A percentile compares a stretch with the other conserved stretches of the same genome.
Evolutionary conservation across 768 basidiomycete species (phyloP).

Genomic region (Fomitopsis serialis): DNA sequence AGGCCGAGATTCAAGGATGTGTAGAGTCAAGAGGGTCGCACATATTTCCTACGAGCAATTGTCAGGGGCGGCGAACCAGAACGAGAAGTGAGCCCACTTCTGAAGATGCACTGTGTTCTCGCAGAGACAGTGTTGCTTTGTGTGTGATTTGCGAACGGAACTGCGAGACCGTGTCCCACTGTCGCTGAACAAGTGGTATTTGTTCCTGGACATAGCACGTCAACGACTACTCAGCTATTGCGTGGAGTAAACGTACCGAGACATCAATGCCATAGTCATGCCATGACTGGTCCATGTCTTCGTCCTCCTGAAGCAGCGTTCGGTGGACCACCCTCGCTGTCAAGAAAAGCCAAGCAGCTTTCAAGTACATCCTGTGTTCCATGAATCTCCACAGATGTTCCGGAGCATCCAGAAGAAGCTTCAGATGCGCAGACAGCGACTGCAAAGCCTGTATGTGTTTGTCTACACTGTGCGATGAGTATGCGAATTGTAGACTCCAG

Average conservation of each 20-base stretch:
- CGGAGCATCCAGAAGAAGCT: constrained; percentile 86
- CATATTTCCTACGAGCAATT: constrained; percentile 52
- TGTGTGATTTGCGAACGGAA: constrained; percentile 88
- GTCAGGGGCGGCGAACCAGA: background rate
- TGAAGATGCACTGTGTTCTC: constrained; percentile 47
- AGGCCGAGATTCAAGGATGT: constrained; percentile 85
- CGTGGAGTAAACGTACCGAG: constrained; percentile 35
- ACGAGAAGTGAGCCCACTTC: constrained; percentile 36
- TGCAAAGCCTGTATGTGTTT: constrained; percentile 64
- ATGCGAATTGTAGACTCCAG: background rate
- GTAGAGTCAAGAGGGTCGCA: constrained; percentile 74
- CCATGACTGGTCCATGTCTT: constrained; percentile 56
- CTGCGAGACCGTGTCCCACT: constrained; percentile 88
- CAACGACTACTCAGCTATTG: background rate
- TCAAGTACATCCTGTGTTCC: constrained; percentile 71
- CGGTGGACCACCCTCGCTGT: constrained; percentile 82
- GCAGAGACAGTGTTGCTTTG: constrained; percentile 77
- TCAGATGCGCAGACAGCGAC: constrained; percentile 80
- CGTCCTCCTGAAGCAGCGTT: constrained; percentile 57
- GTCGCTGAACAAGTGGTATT: constrained; percentile 84
- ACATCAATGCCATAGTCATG: constrained; percentile 55
- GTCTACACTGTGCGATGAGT: constrained; percentile 35
- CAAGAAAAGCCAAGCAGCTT: constrained; percentile 85
- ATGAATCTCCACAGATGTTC: constrained; percentile 89
- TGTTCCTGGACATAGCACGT: constrained; percentile 49